Evolutionary conservation across 106 monocot species (phyloP).

Genomic region (Dendrobium nobile): DNA sequence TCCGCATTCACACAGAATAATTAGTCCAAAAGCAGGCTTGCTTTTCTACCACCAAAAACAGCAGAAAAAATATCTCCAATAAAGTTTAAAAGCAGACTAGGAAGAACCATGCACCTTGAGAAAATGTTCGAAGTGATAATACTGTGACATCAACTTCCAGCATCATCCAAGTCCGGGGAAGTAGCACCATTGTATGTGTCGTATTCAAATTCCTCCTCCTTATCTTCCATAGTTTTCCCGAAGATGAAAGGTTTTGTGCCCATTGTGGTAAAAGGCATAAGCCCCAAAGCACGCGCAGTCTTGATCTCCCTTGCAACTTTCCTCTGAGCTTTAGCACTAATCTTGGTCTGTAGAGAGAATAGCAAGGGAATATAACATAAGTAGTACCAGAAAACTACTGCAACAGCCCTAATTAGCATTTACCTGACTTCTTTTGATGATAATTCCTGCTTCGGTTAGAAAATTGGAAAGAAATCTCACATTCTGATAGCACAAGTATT

Average conservation of each 20-base stretch:
- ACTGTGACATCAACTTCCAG: background rate
- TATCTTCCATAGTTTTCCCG: conserved; percentile 55
- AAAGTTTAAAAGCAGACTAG: background rate
- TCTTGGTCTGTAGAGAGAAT: conserved; percentile 38
- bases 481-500: conserved; percentile 36
- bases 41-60: too few species aligned
- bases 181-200: background rate
- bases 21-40: too few species aligned
- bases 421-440: conserved; percentile 76
- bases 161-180: background rate
- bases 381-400: background rate
- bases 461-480: conserved; percentile 69
- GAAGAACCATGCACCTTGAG: background rate
- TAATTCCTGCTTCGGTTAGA: conserved; percentile 73
- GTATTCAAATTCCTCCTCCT: conserved; percentile 24
- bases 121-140: background rate
- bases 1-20: too few species aligned
- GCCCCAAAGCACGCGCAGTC: conserved; percentile 66
- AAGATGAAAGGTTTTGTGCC: conserved; percentile 51
- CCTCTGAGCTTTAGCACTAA: conserved; percentile 84
- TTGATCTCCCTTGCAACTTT: conserved; percentile 85
- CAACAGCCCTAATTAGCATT: background rate
- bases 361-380: background rate
- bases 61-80: too few species aligned
- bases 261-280: conserved; percentile 74